Percentiles rank a stretch among this genome's conserved stretches.
Conservation (phyloP, 148 eudicot genomes). For the Diospyros kaki region DNA sequence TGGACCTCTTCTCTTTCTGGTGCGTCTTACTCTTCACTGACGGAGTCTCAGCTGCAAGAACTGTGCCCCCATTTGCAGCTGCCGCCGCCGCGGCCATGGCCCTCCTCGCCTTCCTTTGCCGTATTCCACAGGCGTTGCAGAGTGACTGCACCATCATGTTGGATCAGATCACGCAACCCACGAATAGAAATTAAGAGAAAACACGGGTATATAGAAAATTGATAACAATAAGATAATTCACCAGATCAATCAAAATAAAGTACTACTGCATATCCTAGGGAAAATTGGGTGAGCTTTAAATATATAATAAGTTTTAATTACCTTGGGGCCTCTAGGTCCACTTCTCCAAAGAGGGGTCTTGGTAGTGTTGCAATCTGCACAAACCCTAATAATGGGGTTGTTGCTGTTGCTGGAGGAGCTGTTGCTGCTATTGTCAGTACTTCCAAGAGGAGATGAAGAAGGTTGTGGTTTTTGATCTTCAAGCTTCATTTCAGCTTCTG, state of each 20-base stretch:
- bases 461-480: slow-evolving; percentile 24
- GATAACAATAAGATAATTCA: no score
- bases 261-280: no score
- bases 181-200: no score
- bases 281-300: no score
- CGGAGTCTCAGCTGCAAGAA: slow-evolving; percentile 6
- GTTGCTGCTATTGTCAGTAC: slow-evolving; percentile 22
- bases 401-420: slow-evolving; percentile 28
- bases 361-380: slow-evolving; percentile 71
- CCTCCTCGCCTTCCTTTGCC: slow-evolving; percentile 72
- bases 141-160: slow-evolving; percentile 46
- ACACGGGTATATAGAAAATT: no score
- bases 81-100: slow-evolving; percentile 61
- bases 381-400: slow-evolving; percentile 58
- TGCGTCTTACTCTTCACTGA: slow-evolving; percentile 25
- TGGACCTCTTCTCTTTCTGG: slow-evolving; percentile 28
- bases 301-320: slow-evolving; percentile 6
- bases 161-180: background rate
- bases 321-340: slow-evolving; percentile 88
- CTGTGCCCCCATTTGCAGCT: slow-evolving; percentile 25
- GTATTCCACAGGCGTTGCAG: slow-evolving; percentile 79
- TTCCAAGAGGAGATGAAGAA: slow-evolving; percentile 11
- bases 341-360: slow-evolving; percentile 89
- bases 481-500: background rate
- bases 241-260: no score